A percentile compares a stretch with the other conserved stretches of the same genome.
These are phyloP conservation scores for Candida coleopterorum DNA, from an alignment of 805 yeast genomes.

Conservation along the genomic window DNA sequence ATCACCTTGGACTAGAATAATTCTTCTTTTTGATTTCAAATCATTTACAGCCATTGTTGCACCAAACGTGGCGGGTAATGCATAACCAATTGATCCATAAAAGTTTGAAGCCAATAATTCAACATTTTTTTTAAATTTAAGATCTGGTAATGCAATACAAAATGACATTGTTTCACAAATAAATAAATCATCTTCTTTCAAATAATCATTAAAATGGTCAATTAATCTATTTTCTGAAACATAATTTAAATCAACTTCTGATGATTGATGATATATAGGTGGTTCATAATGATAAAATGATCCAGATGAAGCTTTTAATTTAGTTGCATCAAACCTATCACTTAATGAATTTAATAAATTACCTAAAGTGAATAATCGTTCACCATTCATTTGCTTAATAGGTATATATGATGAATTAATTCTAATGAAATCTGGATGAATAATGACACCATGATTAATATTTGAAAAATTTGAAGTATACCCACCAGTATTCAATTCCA, in stretches of 20 bases:
- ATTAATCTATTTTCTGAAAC: slow-evolving; percentile 32
- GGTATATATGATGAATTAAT: slow-evolving; percentile 26
- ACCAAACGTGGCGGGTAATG: slow-evolving; percentile 83
- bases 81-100: slow-evolving; percentile 84
- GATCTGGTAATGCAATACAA: slow-evolving; percentile 70
- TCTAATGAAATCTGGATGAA: slow-evolving; percentile 40
- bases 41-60: slow-evolving; percentile 70
- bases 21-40: slow-evolving; percentile 43
- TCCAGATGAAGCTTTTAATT: slow-evolving; percentile 15
- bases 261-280: slow-evolving; percentile 5
- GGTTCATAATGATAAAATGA: slow-evolving; percentile 12
- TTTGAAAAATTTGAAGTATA: slow-evolving; percentile 18
- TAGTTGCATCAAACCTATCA: slow-evolving; percentile 13
- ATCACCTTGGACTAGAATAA: slow-evolving; percentile 80
- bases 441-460: slow-evolving; percentile 25
- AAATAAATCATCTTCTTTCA: slow-evolving; percentile 64
- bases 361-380: slow-evolving; percentile 22
- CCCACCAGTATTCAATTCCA: slow-evolving; percentile 27
- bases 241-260: slow-evolving; percentile 6
- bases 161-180: slow-evolving; percentile 81
- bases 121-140: slow-evolving; percentile 52
- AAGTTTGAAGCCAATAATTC: slow-evolving; percentile 62
- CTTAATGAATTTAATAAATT: slow-evolving; percentile 25
- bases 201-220: slow-evolving; percentile 27
- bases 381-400: slow-evolving; percentile 20